Percentiles rank a stretch among this genome's conserved stretches.
Evolutionary conservation across 768 basidiomycete genomes (phyloP).

Genomic region (Clathrus columnatus): DNA sequence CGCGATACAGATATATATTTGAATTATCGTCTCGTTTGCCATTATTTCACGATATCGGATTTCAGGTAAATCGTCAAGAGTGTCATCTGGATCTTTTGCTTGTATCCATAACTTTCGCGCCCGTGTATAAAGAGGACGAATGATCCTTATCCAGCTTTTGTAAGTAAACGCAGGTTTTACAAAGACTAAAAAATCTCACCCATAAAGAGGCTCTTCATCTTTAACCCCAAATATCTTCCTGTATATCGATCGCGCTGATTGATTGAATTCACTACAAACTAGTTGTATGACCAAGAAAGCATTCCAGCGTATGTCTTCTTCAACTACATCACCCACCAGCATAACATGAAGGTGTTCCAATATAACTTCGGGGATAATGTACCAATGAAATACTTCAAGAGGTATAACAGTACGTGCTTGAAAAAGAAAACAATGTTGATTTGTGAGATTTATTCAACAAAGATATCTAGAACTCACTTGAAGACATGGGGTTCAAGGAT

Average conservation of each 20-base stretch:
- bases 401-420: no score
- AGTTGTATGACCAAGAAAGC: conserved; percentile 1
- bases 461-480: no score
- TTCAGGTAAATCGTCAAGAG: not conserved
- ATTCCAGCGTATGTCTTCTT: not conserved
- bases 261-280: not conserved
- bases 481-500: no score
- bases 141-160: not conserved
- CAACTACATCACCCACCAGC: not conserved
- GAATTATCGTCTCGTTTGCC: conserved; percentile 5
- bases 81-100: not conserved
- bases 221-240: conserved; percentile 1
- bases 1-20: conserved; percentile 6
- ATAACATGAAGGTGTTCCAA: not conserved
- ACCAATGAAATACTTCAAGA: not conserved
- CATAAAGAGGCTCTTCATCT: not conserved
- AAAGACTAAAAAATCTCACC: not conserved
- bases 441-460: no score
- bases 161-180: not conserved
- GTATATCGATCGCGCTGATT: not conserved
- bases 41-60: not conserved
- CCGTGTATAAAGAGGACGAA: not conserved
- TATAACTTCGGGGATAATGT: conserved; percentile 1
- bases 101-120: not conserved
- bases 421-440: no score